A percentile compares a stretch with the other conserved stretches of the same genome.
phyloP scores from a whole-genome alignment of 345 rosid species.

The Acer negundo region DNA sequence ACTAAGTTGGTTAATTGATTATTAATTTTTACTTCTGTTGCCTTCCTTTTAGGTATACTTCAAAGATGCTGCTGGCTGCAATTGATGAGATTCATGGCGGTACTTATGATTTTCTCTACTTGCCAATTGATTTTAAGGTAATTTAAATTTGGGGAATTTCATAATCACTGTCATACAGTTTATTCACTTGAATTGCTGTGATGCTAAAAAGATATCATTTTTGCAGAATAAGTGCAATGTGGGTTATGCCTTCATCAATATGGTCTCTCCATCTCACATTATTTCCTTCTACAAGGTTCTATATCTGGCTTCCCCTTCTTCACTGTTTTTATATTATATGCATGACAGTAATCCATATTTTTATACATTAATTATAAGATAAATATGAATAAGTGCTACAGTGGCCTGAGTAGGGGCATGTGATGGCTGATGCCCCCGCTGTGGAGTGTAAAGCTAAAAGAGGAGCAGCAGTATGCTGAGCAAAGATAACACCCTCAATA shows the following conservation, averaged over 20 bases:
- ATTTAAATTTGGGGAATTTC: slow-evolving; percentile 1
- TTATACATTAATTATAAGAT: neutral
- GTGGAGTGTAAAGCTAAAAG: neutral
- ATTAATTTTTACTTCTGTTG: slow-evolving; percentile 20
- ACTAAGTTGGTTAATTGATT: slow-evolving; percentile 6
- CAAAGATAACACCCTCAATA: neutral
- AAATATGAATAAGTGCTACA: neutral
- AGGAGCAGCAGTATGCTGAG: neutral
- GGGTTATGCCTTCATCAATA: slow-evolving; percentile 94
- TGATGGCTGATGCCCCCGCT: neutral
- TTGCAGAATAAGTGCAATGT: slow-evolving; percentile 98
- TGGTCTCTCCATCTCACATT: slow-evolving; percentile 85
- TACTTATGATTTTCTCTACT: slow-evolving; percentile 87
- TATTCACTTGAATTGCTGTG: slow-evolving; percentile 15
- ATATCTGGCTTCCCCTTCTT: slow-evolving; percentile 5
- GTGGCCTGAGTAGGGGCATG: neutral
- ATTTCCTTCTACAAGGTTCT: slow-evolving; percentile 84
- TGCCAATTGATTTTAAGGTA: slow-evolving; percentile 96
- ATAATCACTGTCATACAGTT: slow-evolving; percentile 13
- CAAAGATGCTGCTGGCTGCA: slow-evolving; percentile 91
- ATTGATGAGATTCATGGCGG: slow-evolving; percentile 87
- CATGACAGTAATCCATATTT: neutral
- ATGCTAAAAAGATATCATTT: slow-evolving; percentile 18
- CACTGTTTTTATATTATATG: neutral
- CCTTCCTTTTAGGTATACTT: slow-evolving; percentile 71